Conservation (phyloP, 2,329 filamentous ascomycete genomes). For the Cladophialophora carrionii region DNA sequence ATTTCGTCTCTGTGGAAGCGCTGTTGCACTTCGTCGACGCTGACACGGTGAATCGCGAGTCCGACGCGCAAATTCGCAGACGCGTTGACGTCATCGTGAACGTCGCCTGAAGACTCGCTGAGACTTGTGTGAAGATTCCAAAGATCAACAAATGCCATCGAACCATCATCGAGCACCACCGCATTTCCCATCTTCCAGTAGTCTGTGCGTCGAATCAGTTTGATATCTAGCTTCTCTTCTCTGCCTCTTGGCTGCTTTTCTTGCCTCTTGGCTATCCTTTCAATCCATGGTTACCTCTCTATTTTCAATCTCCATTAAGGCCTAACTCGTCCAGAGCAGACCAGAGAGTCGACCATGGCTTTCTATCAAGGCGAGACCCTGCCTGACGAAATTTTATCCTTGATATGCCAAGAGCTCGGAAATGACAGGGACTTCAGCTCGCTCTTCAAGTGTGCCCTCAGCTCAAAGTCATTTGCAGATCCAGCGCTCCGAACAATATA, state of each 20-base stretch:
- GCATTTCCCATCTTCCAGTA: not conserved
- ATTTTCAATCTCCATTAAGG: not conserved
- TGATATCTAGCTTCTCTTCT: not conserved
- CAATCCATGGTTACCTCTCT: not conserved
- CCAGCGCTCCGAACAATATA: constrained; percentile 66
- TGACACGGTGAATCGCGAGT: not conserved
- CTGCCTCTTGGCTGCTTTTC: not conserved
- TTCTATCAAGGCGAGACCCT: constrained; percentile 24
- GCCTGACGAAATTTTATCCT: constrained; percentile 37
- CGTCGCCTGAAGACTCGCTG: not conserved
- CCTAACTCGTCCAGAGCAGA: not conserved
- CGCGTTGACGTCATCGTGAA: constrained; percentile 7
- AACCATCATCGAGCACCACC: not conserved
- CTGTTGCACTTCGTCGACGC: not conserved
- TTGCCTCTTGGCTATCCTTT: not conserved
- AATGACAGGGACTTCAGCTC: constrained; percentile 61
- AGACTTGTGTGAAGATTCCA: not conserved
- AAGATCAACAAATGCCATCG: not conserved
- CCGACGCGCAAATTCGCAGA: not conserved
- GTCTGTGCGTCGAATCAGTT: not conserved
- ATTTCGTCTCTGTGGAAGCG: not conserved
- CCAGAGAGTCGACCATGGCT: constrained; percentile 17
- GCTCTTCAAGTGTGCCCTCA: constrained; percentile 62
- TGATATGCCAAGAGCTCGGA: constrained; percentile 62
- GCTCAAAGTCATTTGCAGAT: constrained; percentile 60